Base-by-base conservation (phyloP, 306 rosid species). In the Quercus glauca region DNA sequence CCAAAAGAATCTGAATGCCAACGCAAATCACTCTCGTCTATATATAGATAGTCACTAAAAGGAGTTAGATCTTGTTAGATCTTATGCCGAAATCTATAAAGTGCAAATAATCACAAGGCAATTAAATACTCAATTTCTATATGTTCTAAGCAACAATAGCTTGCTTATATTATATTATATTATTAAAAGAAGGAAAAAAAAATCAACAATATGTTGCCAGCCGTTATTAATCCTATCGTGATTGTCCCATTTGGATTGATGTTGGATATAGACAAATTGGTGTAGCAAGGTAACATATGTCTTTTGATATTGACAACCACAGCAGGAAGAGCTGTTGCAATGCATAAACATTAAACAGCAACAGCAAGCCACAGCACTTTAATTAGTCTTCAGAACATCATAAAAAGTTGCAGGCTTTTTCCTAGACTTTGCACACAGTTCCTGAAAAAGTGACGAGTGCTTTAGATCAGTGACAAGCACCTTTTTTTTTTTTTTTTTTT, bases 371-470 rank as follows among this genome's bases (percentile, higher is more conserved):
- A 8, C 21, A 15, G 68, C 33, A 5, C 83, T 73, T 88, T 78
- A 77, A 76, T 69, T 82, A 29, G 79, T 61, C 78, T 73, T 84
- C 68, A 94, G 90, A 79, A 91, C 88, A 83, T 94, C 96, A 55
- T 85, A 92, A 81, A 73, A 91, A 55, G 87, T 79, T 11, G 35
- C 82, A 25, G 97, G 98, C 80, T 49, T 88, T 78, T 87, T 92
- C 89, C 85, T 92, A 15, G 80, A 73, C 74, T 81, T 84, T 0
- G 79, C 83, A 28, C 90, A 76, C 13, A 89, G 91, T 79, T 92
- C 92, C 98, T 94, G 88, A 69, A 73, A 74, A n/a, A 4, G 81
- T 21, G 59, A 25, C 67, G 20, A 59, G 55, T 64, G 71, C 75
- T 80, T 71, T 61, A 80, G 64, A 70, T 49, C 20, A 68, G 37